Percentiles rank a stretch among this genome's conserved stretches.
Conservation (phyloP, 228 moss, liverwort and hornwort species). For the Sphagnum fallax region DNA sequence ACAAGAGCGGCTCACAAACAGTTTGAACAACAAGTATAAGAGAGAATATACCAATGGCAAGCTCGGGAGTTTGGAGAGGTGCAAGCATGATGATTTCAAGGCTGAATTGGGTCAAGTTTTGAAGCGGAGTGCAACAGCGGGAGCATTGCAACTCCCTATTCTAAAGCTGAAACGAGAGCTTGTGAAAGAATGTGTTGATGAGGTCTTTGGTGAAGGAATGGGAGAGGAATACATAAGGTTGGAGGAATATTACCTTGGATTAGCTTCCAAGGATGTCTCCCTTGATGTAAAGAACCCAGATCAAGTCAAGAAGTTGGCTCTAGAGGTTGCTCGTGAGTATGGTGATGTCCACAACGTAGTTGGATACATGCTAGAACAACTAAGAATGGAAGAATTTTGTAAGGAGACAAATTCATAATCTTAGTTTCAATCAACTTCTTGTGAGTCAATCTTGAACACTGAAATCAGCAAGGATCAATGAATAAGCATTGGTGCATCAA, state of each 20-base stretch:
- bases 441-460: no score
- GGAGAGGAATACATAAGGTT: slow-evolving; percentile 17
- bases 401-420: neutral
- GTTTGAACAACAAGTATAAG: slow-evolving; percentile 12
- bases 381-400: slow-evolving; percentile 3
- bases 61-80: slow-evolving; percentile 6
- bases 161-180: slow-evolving; percentile 11
- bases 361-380: slow-evolving; percentile 23
- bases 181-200: slow-evolving; percentile 10
- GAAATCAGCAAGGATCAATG: no score
- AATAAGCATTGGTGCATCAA: no score
- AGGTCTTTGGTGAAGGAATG: slow-evolving; percentile 15
- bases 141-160: slow-evolving; percentile 12
- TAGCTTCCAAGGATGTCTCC: neutral
- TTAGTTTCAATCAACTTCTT: no score
- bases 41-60: slow-evolving; percentile 3
- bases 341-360: slow-evolving; percentile 10
- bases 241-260: slow-evolving; percentile 14
- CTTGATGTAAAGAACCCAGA: neutral
- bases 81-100: slow-evolving; percentile 19
- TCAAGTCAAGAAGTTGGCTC: neutral
- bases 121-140: slow-evolving; percentile 8
- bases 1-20: slow-evolving; percentile 5
- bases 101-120: slow-evolving; percentile 11
- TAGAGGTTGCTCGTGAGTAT: neutral